Evolutionary conservation across 768 basidiomycete genomes (phyloP), one percentile per base, ranked within the genome.

Genomic region (Tylopilus vinaceipallidus): DNA sequence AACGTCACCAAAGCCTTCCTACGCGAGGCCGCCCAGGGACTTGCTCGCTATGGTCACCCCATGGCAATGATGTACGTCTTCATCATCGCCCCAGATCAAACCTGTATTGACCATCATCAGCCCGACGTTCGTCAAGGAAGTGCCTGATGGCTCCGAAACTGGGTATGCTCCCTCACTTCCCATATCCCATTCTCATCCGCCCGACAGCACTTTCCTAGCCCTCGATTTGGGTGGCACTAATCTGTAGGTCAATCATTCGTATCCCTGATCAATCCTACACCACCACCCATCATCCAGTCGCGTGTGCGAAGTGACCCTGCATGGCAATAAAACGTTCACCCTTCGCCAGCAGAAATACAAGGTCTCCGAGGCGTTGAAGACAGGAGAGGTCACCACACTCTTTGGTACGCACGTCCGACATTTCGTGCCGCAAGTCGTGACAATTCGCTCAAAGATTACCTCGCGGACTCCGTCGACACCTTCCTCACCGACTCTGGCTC

Each of bases 181-280:
- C 22, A 29, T 27, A 20, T 29, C 42, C 37, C 27, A 24, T 42
- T 19, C 49, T 62, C 41, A 61, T 35, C 29, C 46, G 26, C 38
- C 49, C 43, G 43, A 42, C 60, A 97, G 94, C 38, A 95, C 93
- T 6, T 99, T 97, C 71, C 82, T 98, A 45, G 95, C 97, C 4
- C 78, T 98, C 17, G 95, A 99, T 74, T 81, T 99, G 17, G 97
- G 97, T 34, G 97, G 97, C 48, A 99, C 97, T 20, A 99, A 99
- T 66, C 79, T 99, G 89, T 97, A 70, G 66, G 88, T 75, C 39
- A 10, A 17, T 10, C n/a, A 6, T 2, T n/a, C 30, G 1, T 7
- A 30, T 22, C 30, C 13, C 32, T 13, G 2, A 11, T 49, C 23
- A 5, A 7, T 32, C 19, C 23, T 23, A 10, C 38, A 50, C 20